These are phyloP conservation scores for Boletus tylopilopsis DNA, from an alignment of 768 basidiomycete species.

Conservation along the genomic window DNA sequence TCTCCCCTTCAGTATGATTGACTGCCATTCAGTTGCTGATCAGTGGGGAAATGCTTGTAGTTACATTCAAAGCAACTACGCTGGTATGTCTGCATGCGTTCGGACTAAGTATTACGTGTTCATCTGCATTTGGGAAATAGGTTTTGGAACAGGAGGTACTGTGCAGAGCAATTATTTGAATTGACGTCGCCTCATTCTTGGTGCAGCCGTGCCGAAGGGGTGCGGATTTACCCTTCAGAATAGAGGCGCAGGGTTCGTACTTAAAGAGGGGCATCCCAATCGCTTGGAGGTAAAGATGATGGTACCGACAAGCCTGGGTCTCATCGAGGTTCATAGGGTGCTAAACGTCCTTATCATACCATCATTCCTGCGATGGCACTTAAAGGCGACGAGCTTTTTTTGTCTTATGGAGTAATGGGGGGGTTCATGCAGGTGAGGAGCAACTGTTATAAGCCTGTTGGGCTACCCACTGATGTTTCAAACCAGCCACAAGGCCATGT, in stretches of 20 bases:
- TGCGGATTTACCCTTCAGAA: conserved; percentile 98
- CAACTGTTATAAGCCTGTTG: background rate
- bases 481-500: conserved; percentile 89
- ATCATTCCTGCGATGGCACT: conserved; percentile 91
- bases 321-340: conserved; percentile 43
- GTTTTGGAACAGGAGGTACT: conserved; percentile 86
- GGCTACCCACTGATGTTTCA: background rate
- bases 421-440: conserved; percentile 74
- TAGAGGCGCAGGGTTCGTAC: conserved; percentile 80
- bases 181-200: conserved; percentile 4
- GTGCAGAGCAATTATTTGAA: background rate
- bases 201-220: conserved; percentile 79
- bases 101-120: background rate
- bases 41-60: conserved; percentile 90
- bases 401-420: conserved; percentile 91
- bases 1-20: background rate
- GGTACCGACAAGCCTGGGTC: background rate
- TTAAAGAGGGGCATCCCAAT: conserved; percentile 83
- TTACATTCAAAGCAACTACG: conserved; percentile 85
- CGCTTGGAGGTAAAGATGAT: conserved; percentile 53
- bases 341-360: conserved; percentile 89
- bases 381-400: conserved; percentile 74
- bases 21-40: conserved; percentile 57
- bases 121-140: conserved; percentile 31
- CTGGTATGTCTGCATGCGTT: conserved; percentile 43